These are phyloP conservation scores for Ogataea kodamae DNA, from an alignment of 805 yeast species.

Conservation along the genomic window DNA sequence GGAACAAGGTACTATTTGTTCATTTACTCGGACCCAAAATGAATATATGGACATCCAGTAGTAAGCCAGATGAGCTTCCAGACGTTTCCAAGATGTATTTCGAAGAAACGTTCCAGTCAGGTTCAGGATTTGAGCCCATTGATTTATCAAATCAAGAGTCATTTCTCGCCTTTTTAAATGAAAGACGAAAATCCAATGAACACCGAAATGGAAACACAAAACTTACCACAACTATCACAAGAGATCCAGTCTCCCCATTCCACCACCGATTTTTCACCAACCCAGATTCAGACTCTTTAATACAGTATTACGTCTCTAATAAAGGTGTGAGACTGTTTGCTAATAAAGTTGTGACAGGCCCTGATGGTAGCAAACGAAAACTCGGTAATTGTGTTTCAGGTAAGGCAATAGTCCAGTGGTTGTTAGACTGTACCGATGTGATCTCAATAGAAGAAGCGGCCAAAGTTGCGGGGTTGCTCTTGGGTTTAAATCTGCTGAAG, in stretches of 20 bases:
- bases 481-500: constrained; percentile 44
- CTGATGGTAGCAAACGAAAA: constrained; percentile 26
- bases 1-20: constrained; percentile 62
- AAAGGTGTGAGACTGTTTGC: constrained; percentile 62
- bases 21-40: constrained; percentile 61
- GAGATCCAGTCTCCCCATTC: constrained; percentile 49
- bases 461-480: constrained; percentile 48
- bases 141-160: constrained; percentile 14
- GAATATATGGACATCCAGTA: constrained; percentile 64
- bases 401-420: constrained; percentile 79
- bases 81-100: constrained; percentile 26
- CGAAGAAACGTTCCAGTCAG: constrained; percentile 6
- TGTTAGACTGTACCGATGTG: constrained; percentile 84
- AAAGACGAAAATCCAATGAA: constrained; percentile 15
- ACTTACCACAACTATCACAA: constrained; percentile 1
- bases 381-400: constrained; percentile 62
- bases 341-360: constrained; percentile 27
- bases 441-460: constrained; percentile 50
- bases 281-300: constrained; percentile 80
- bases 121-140: constrained; percentile 8
- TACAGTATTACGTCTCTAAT: constrained; percentile 70
- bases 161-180: constrained; percentile 23
- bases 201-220: constrained; percentile 1
- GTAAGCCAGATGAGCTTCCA: constrained; percentile 47
- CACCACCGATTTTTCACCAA: constrained; percentile 77